Percentiles rank a stretch among this genome's conserved stretches.
Conservation (phyloP, 2,329 filamentous ascomycete genomes). For the Hawksworthiomyces lignivorus region DNA sequence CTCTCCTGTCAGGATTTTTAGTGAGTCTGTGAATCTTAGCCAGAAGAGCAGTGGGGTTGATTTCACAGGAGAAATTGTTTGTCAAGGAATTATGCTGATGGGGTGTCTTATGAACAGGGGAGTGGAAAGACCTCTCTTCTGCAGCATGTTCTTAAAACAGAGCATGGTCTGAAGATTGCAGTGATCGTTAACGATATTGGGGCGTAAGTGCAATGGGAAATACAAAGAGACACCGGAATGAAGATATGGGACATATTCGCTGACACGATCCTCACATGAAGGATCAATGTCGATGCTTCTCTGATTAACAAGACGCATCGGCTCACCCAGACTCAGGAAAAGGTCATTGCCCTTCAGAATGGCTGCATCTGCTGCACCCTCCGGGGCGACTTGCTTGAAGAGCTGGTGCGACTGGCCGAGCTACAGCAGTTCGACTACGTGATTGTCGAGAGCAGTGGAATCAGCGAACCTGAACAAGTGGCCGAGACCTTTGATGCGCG, state of each 20-base stretch:
- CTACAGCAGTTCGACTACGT: constrained; percentile 62
- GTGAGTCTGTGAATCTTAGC: too few relatives aligned
- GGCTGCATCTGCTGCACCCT: constrained; percentile 72
- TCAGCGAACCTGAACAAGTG: constrained; percentile 66
- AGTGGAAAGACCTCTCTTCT: constrained; percentile 66
- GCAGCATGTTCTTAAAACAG: constrained; percentile 57
- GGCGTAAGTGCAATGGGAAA: constrained; percentile 36
- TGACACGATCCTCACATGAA: constrained; percentile 16
- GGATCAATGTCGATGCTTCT: constrained; percentile 58
- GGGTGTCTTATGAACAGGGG: constrained; percentile 25
- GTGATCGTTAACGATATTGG: constrained; percentile 70
- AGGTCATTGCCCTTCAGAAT: constrained; percentile 61
- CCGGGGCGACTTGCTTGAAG: constrained; percentile 61
- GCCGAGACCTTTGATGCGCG: constrained; percentile 62
- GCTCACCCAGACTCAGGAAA: constrained; percentile 52
- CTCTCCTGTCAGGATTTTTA: too few relatives aligned
- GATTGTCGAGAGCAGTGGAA: constrained; percentile 63
- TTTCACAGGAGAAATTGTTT: too few relatives aligned
- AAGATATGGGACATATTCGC: too few relatives aligned
- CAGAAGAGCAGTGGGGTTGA: too few relatives aligned
- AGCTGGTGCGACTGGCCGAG: constrained; percentile 57
- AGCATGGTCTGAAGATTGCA: constrained; percentile 61
- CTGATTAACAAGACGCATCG: constrained; percentile 49
- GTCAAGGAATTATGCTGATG: too few relatives aligned
- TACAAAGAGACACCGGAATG: background rate